Evolutionary conservation across 257 asterid species (phyloP).

Genomic region (Coffea eugenioides): DNA sequence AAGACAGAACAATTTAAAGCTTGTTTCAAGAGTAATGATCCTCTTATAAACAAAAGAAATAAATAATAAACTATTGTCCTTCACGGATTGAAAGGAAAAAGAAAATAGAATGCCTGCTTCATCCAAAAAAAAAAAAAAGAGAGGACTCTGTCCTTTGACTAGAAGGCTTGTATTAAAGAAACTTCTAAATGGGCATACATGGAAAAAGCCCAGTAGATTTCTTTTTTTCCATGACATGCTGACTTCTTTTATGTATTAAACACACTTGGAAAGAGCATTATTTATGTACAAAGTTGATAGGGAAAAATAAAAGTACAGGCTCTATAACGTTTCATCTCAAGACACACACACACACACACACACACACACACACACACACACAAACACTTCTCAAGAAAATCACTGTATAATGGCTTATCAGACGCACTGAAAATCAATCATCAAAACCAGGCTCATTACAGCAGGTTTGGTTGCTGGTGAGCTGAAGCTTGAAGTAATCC

Average conservation of each 20-base stretch:
- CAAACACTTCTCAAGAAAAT: neutral
- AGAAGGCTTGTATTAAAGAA: neutral
- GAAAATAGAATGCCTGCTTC: no score
- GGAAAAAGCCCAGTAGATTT: neutral
- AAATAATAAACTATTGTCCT: no score
- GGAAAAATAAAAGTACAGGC: neutral
- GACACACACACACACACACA: neutral
- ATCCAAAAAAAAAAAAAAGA: no score
- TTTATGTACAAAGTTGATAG: neutral
- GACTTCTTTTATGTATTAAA: neutral
- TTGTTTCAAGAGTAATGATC: no score
- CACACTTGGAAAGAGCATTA: neutral
- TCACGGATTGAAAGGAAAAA: no score
- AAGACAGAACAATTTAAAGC: neutral
- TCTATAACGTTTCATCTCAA: neutral
- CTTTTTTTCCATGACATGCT: neutral
- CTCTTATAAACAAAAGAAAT: no score
- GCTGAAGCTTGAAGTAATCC: conserved; percentile 47
- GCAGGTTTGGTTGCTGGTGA: conserved; percentile 17
- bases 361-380: no score
- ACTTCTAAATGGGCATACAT: no score
- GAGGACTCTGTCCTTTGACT: no score
- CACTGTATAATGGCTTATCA: neutral
- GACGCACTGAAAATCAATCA: neutral
- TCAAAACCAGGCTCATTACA: neutral